phyloP scores from a whole-genome alignment of 108 stramenopile species.

The Fragilariopsis cylindrus region DNA sequence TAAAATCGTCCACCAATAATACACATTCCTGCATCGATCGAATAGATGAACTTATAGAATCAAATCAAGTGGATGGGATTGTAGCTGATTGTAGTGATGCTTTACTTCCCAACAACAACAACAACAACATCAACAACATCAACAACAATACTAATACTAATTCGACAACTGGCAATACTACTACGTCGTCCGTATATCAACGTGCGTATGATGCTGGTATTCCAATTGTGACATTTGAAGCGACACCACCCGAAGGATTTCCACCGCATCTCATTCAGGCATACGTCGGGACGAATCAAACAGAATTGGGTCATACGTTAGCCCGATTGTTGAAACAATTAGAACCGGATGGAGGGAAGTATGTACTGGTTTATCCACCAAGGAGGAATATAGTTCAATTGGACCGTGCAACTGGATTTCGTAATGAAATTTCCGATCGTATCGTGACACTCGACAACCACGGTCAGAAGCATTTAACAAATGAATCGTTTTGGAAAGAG shows the following conservation, averaged over 20 bases:
- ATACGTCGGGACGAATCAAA: conserved; percentile 48
- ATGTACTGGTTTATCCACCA: conserved; percentile 11
- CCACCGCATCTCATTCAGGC: conserved; percentile 16
- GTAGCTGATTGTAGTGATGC: no score
- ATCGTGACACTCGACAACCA: no score
- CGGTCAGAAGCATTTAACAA: no score
- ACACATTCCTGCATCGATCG: no score
- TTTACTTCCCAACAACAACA: no score
- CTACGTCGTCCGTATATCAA: no score
- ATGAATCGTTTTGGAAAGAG: conserved; percentile 1
- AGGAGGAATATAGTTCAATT: neutral
- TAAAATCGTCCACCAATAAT: no score
- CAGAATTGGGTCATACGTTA: conserved; percentile 30
- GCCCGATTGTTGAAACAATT: conserved; percentile 35
- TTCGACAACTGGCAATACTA: no score
- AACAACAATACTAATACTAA: no score
- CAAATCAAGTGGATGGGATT: no score
- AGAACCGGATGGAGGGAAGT: conserved; percentile 38
- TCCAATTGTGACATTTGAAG: conserved; percentile 22
- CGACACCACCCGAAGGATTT: neutral
- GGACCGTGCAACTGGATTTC: neutral
- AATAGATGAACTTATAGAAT: no score
- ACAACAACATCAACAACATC: no score
- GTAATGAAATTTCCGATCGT: conserved; percentile 2
- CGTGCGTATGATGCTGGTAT: conserved; percentile 10